phyloP scores from a whole-genome alignment of 169 alveolate genomes.

The Plasmodium cynomolgi region DNA sequence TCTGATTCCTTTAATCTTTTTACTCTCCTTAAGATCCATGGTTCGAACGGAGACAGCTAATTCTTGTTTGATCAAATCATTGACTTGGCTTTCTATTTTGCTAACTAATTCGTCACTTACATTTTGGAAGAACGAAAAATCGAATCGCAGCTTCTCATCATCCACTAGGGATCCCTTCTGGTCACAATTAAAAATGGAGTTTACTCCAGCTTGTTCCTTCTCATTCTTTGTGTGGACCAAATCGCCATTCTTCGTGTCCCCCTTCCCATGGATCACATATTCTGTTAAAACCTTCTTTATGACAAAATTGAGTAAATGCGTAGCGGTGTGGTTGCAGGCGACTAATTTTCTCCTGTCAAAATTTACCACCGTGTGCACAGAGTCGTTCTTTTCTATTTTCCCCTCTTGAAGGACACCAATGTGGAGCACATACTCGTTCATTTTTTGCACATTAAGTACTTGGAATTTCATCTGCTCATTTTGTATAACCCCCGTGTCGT shows the following conservation, averaged over 20 bases:
- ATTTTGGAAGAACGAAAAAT: constrained; percentile 84
- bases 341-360: constrained; percentile 88
- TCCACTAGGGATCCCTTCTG: constrained; percentile 91
- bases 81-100: constrained; percentile 78
- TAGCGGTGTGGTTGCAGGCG: constrained; percentile 94
- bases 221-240: not conserved
- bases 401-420: constrained; percentile 81
- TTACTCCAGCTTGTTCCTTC: not conserved
- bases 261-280: not conserved
- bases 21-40: constrained; percentile 80
- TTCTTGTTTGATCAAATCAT: constrained; percentile 79
- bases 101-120: constrained; percentile 80
- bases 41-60: constrained; percentile 79
- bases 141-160: constrained; percentile 89
- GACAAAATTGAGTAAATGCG: constrained; percentile 92
- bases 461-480: constrained; percentile 77
- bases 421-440: constrained; percentile 90
- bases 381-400: constrained; percentile 36
- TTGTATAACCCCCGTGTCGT: constrained; percentile 83
- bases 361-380: constrained; percentile 80
- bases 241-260: not conserved
- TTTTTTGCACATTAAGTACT: constrained; percentile 89
- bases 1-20: constrained; percentile 85
- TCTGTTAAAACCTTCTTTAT: constrained; percentile 83
- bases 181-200: constrained; percentile 78